Conservation (phyloP, 768 basidiomycete species). For the Tylopilus sp. region DNA sequence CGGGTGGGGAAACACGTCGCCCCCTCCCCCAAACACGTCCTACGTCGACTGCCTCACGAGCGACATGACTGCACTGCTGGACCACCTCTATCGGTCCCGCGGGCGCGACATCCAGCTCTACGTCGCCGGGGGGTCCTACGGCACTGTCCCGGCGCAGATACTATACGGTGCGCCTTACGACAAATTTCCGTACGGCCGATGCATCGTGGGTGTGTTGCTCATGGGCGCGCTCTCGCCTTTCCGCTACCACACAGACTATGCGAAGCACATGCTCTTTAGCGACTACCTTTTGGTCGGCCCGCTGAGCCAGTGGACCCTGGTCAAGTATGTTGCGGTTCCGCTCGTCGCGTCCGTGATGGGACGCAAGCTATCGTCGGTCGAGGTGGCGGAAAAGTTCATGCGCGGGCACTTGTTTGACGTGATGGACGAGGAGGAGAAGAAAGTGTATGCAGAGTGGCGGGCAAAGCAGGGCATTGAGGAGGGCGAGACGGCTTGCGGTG, state of each 20-base stretch:
- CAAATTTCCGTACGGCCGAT: slow-evolving; percentile 46
- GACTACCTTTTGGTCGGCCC: slow-evolving; percentile 50
- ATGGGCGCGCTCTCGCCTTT: slow-evolving; percentile 47
- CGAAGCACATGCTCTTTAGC: slow-evolving; percentile 42
- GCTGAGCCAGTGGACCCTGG: slow-evolving; percentile 39
- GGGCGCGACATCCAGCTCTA: slow-evolving; percentile 41
- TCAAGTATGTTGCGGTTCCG: slow-evolving; percentile 30
- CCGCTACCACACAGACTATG: slow-evolving; percentile 43
- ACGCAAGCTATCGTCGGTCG: slow-evolving; percentile 34
- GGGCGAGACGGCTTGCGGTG: slow-evolving; percentile 39
- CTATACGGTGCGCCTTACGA: slow-evolving; percentile 50
- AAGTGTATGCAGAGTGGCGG: slow-evolving; percentile 38
- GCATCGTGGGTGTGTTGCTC: slow-evolving; percentile 47
- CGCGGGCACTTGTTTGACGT: slow-evolving; percentile 36
- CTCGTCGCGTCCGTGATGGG: slow-evolving; percentile 33
- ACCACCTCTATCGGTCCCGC: slow-evolving; percentile 46
- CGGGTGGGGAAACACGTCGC: slow-evolving; percentile 48
- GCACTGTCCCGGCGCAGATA: slow-evolving; percentile 53
- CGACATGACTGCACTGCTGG: slow-evolving; percentile 21
- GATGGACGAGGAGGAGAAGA: slow-evolving; percentile 37
- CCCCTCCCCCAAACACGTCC: slow-evolving; percentile 26
- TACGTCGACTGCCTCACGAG: slow-evolving; percentile 41
- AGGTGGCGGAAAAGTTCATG: slow-evolving; percentile 41
- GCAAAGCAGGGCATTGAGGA: slow-evolving; percentile 37
- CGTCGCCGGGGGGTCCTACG: slow-evolving; percentile 51